Conservation (phyloP, 2,329 filamentous ascomycete species). For the Metarhizium guizhouense region DNA sequence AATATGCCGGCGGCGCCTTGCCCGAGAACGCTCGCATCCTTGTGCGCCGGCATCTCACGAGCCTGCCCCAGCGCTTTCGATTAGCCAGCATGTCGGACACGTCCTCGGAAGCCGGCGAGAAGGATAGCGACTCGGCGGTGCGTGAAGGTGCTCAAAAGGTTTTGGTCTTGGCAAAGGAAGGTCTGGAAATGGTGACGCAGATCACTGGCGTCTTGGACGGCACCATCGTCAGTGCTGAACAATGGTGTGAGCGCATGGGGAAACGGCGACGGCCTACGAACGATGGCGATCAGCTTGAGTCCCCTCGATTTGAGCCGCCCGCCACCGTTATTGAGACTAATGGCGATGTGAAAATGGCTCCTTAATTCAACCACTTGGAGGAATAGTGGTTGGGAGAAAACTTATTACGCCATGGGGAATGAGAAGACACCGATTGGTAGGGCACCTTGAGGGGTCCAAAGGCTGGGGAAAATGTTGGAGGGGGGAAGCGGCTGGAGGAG, state of each 20-base stretch:
- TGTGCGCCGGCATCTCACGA: conserved; percentile 76
- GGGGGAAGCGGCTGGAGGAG: neutral
- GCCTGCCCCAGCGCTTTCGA: conserved; percentile 74
- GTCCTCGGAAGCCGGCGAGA: conserved; percentile 16
- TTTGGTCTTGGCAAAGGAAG: conserved; percentile 78
- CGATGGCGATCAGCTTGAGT: conserved; percentile 15
- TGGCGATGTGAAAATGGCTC: conserved; percentile 18
- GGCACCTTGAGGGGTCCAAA: neutral
- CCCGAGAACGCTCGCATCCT: conserved; percentile 80
- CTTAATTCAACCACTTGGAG: neutral
- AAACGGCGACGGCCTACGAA: conserved; percentile 20
- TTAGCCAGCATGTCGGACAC: conserved; percentile 49
- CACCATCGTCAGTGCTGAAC: conserved; percentile 82
- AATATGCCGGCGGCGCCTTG: conserved; percentile 82
- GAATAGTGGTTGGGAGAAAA: neutral
- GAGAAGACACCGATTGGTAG: neutral
- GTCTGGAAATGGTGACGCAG: conserved; percentile 88
- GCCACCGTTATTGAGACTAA: neutral
- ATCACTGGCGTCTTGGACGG: conserved; percentile 82
- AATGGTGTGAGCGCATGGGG: conserved; percentile 78
- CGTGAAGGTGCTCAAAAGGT: conserved; percentile 63
- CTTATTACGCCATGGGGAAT: neutral
- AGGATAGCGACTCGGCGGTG: conserved; percentile 27
- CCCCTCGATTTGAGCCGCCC: neutral
- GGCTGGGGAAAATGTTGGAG: neutral